These are phyloP conservation scores for Candida xyloterini DNA, from an alignment of 805 yeast genomes.

Conservation along the genomic window DNA sequence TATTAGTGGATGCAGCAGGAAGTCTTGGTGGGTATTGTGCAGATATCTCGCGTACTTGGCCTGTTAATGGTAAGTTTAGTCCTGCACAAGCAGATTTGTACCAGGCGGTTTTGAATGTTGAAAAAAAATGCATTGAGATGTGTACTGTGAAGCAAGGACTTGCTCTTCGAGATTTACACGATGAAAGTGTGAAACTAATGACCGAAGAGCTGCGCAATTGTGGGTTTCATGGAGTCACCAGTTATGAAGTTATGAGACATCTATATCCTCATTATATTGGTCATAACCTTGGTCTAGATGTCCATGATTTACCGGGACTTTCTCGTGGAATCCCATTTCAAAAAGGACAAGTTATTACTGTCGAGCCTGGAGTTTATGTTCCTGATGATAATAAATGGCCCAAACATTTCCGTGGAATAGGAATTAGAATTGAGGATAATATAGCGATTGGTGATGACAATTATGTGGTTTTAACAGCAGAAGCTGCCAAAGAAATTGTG, in stretches of 20 bases:
- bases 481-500: conserved; percentile 79
- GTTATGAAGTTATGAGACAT: conserved; percentile 50
- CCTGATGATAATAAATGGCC: conserved; percentile 78
- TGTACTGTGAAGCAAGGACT: conserved; percentile 54
- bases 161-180: conserved; percentile 75
- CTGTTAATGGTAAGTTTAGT: conserved; percentile 70
- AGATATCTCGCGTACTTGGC: conserved; percentile 97
- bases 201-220: conserved; percentile 64
- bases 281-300: conserved; percentile 90
- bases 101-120: conserved; percentile 81
- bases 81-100: conserved; percentile 82
- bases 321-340: conserved; percentile 53
- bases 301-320: conserved; percentile 73
- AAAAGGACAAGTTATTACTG: conserved; percentile 81
- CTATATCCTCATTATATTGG: conserved; percentile 94
- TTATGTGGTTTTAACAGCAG: conserved; percentile 63
- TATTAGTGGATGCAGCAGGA: conserved; percentile 94
- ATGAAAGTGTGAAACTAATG: conserved; percentile 57
- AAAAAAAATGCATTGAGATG: conserved; percentile 68
- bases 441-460: conserved; percentile 68
- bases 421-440: conserved; percentile 94
- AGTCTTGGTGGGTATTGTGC: conserved; percentile 90
- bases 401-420: conserved; percentile 76
- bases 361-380: conserved; percentile 94
- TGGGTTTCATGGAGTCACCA: conserved; percentile 58